Evolutionary conservation across 495 filamentous ascomycete species (phyloP).

Genomic region (Penicillium robsamsonii): DNA sequence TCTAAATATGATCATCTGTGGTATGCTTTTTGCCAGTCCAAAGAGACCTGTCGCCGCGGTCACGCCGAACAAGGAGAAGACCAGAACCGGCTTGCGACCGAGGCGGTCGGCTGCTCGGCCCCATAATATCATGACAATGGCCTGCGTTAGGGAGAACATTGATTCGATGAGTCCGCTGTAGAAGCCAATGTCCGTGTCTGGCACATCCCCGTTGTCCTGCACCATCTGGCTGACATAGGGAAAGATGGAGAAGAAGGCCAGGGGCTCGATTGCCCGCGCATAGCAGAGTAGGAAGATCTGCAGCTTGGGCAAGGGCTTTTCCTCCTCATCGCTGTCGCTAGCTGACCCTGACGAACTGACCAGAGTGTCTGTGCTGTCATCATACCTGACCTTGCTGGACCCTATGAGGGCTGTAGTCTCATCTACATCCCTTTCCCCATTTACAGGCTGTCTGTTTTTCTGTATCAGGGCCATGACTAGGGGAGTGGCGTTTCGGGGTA

Average conservation of each 20-base stretch:
- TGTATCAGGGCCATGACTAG: slow-evolving; percentile 11
- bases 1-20: slow-evolving; percentile 65
- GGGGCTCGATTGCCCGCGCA: slow-evolving; percentile 65
- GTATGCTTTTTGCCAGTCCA: slow-evolving; percentile 56
- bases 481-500: no score
- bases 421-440: slow-evolving; percentile 15
- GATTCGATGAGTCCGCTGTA: slow-evolving; percentile 73
- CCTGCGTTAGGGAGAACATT: slow-evolving; percentile 67
- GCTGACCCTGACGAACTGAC: slow-evolving; percentile 5
- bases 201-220: slow-evolving; percentile 53
- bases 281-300: slow-evolving; percentile 68
- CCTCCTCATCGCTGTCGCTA: slow-evolving; percentile 4
- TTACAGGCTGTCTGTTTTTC: slow-evolving; percentile 2
- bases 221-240: slow-evolving; percentile 75
- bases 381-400: slow-evolving; percentile 1
- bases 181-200: slow-evolving; percentile 63
- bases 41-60: slow-evolving; percentile 57
- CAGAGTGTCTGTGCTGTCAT: neutral
- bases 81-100: slow-evolving; percentile 66
- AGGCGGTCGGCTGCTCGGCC: slow-evolving; percentile 62
- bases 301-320: slow-evolving; percentile 49
- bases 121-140: slow-evolving; percentile 58
- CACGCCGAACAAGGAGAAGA: slow-evolving; percentile 59
- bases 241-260: slow-evolving; percentile 73
- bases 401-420: slow-evolving; percentile 25